Base-by-base conservation (phyloP, 2,329 filamentous ascomycete genomes). In the Emericellopsis cladophorae region DNA sequence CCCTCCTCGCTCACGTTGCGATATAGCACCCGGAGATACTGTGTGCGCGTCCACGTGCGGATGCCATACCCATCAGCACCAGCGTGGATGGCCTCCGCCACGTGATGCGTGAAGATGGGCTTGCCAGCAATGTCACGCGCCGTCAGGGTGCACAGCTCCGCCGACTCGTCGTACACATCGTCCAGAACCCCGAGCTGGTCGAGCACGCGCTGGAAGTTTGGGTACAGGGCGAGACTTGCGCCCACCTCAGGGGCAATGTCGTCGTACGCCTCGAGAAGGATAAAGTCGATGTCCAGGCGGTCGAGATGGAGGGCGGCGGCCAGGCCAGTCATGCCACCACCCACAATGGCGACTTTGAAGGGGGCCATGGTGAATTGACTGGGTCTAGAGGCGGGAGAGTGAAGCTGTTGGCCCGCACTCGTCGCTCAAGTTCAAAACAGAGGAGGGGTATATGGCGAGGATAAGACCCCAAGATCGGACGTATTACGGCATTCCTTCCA, bases 261-360 rank as follows among this genome's bases (percentile, higher is more conserved):
- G 10, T 26, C 32, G 24, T 40, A 23, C 7, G n/a, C 21, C n/a
- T 41, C 39, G 24, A 41, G 32, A 11, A 41, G n/a, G 12, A 33
- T 12, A 26, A 36, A 41, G 16, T 36, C 31, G 7, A 41, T 41
- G 8, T 15, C 31, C 6, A 41, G 32, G 2, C 32, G 31, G 12
- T 41, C 32, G 16, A 41, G 39, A 15, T 22, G 22, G 11, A 33
- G 39, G 34, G 31, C 39, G 32, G 29, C 11, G n/a, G 34, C n/a
- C 18, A 44, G 42, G 11, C 42, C 42, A 18, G 42, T 16, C 31
- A 44, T 41, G 21, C 38, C 39, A 31, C 42, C 42, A 10, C 42
- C 42, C 15, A 44, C 39, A 36, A 44, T 44, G 15, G 31, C 23
- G 29, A 41, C 40, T 31, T 41, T 41, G 40, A 41, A 41, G 23